Conservation (phyloP, 1,139 yeast genomes). For the Geotrichum restrictum region DNA sequence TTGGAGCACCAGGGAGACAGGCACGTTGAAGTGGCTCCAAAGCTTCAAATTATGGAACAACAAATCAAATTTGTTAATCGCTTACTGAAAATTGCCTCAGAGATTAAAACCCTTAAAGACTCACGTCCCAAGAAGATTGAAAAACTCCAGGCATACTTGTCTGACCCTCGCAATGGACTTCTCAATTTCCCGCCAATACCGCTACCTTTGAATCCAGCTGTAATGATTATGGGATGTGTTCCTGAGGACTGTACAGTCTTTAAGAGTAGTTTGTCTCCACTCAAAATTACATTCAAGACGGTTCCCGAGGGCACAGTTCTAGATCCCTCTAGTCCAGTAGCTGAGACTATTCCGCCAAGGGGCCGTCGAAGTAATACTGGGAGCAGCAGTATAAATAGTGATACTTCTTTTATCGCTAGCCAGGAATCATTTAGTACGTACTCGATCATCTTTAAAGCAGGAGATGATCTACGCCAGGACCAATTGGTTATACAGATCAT, state of each 20-base stretch:
- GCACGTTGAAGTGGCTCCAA: slow-evolving; percentile 1
- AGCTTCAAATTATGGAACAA: slow-evolving; percentile 33
- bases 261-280: slow-evolving; percentile 84
- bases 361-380: slow-evolving; percentile 1
- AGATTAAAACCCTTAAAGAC: slow-evolving; percentile 49
- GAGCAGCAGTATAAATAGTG: neutral
- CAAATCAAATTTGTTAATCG: slow-evolving; percentile 47
- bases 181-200: slow-evolving; percentile 55
- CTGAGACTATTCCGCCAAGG: neutral
- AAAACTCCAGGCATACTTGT: slow-evolving; percentile 37
- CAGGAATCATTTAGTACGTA: slow-evolving; percentile 51
- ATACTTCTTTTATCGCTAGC: neutral
- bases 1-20: neutral
- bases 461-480: slow-evolving; percentile 94
- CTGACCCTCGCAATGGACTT: slow-evolving; percentile 42
- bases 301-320: neutral
- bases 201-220: slow-evolving; percentile 67
- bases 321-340: neutral
- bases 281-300: slow-evolving; percentile 74
- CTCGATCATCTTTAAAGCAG: slow-evolving; percentile 87
- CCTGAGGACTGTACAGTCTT: slow-evolving; percentile 82
- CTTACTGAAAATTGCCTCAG: slow-evolving; percentile 44
- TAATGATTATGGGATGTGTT: slow-evolving; percentile 66
- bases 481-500: slow-evolving; percentile 92
- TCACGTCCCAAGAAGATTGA: slow-evolving; percentile 57